Evolutionary conservation across 164 flowering plant species (phyloP).

Genomic region (Umbilicus rupestris): DNA sequence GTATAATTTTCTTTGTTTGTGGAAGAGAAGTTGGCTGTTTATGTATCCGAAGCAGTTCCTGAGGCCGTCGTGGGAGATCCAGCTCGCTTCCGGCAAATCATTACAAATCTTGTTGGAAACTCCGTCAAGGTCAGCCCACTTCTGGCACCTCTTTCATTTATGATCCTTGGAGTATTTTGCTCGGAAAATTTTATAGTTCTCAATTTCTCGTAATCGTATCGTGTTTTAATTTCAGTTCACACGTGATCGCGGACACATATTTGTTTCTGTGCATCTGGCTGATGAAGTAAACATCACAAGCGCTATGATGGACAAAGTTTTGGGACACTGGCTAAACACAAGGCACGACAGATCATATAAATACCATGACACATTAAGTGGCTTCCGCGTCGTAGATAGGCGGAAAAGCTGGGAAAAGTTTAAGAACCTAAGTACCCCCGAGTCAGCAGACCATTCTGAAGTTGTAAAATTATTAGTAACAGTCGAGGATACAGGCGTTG

Average conservation of each 20-base stretch:
- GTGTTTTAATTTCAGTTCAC: conserved; percentile 50
- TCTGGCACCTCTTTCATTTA: background rate
- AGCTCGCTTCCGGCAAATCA: conserved; percentile 74
- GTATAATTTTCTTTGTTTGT: conserved; percentile 9
- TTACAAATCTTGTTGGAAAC: conserved; percentile 89
- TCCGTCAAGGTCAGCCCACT: conserved; percentile 66
- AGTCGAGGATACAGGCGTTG: conserved; percentile 92
- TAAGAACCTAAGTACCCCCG: conserved; percentile 19
- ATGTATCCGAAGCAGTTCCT: conserved; percentile 65
- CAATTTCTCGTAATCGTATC: background rate
- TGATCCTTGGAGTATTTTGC: background rate
- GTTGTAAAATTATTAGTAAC: conserved; percentile 55
- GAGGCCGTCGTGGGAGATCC: conserved; percentile 78
- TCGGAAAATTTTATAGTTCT: background rate
- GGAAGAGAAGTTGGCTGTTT: conserved; percentile 70
- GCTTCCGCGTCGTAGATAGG: conserved; percentile 66
- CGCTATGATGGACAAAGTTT: conserved; percentile 31
- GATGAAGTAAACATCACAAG: conserved; percentile 37
- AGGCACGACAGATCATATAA: conserved; percentile 19
- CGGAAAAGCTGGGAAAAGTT: conserved; percentile 75
- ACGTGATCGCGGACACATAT: conserved; percentile 56
- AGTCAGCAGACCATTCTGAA: conserved; percentile 23
- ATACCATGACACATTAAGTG: conserved; percentile 55
- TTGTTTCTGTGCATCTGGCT: conserved; percentile 72
- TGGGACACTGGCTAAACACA: conserved; percentile 26